Evolutionary conservation across 75 land plant species (phyloP).

Genomic region (Isoetes taiwanensis): DNA sequence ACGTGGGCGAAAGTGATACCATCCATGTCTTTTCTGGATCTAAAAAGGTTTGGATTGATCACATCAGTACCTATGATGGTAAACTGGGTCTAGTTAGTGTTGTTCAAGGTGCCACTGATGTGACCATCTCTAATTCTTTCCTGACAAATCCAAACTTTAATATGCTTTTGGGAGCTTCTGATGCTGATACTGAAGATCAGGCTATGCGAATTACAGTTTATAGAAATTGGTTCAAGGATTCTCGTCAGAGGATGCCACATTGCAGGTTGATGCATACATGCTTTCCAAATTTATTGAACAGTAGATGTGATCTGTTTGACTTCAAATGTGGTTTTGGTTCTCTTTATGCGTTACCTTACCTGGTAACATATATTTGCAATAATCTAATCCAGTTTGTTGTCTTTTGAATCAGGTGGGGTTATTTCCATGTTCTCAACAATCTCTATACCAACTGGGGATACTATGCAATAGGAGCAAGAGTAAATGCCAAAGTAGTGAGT

Average conservation of each 20-base stretch:
- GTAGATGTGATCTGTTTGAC: no score
- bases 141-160: conserved; percentile 3
- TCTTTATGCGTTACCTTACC: background rate
- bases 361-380: background rate
- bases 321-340: no score
- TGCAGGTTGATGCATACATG: conserved; percentile 2
- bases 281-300: no score
- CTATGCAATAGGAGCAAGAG: conserved; percentile 5
- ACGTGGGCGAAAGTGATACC: conserved; percentile 3
- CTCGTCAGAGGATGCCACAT: conserved; percentile 2
- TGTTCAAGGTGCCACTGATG: background rate
- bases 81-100: background rate
- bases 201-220: background rate
- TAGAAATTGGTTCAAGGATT: conserved; percentile 7
- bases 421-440: conserved; percentile 6
- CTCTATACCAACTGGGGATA: conserved; percentile 5
- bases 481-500: background rate
- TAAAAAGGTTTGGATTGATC: conserved; percentile 2
- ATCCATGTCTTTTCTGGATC: background rate
- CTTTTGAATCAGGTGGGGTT: background rate
- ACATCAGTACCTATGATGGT: background rate
- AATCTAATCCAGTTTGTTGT: background rate
- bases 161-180: conserved; percentile 2
- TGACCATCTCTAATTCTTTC: background rate
- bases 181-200: conserved; percentile 2